A percentile compares a stretch with the other conserved stretches of the same genome.
phyloP scores from a whole-genome alignment of 2,329 filamentous ascomycete species.

The Talaromyces sp. region DNA sequence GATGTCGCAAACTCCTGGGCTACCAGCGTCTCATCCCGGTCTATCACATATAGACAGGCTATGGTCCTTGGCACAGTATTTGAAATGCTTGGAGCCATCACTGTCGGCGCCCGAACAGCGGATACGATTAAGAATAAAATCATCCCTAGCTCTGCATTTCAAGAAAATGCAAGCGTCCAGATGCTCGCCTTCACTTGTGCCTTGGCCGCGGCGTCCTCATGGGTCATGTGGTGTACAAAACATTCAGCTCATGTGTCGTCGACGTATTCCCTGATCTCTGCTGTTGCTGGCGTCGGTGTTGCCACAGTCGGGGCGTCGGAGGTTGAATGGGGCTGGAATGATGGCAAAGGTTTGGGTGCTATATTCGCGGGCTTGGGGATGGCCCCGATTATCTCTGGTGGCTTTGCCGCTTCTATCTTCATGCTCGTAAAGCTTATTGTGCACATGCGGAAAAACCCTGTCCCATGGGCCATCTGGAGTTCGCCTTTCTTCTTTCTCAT shows the following conservation, averaged over 20 bases:
- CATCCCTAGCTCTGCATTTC: constrained; percentile 58
- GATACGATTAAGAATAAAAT: constrained; percentile 78
- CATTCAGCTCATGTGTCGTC: constrained; percentile 70
- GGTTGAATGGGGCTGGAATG: constrained; percentile 67
- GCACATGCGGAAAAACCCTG: constrained; percentile 65
- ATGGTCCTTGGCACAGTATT: constrained; percentile 12
- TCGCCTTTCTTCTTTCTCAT: constrained; percentile 75
- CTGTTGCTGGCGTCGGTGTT: constrained; percentile 65
- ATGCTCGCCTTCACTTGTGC: constrained; percentile 65
- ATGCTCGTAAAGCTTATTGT: constrained; percentile 68
- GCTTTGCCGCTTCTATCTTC: constrained; percentile 66
- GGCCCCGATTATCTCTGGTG: constrained; percentile 63
- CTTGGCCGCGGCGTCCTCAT: constrained; percentile 60
- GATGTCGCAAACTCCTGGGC: constrained; percentile 84
- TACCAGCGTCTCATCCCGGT: constrained; percentile 75
- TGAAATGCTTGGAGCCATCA: constrained; percentile 36
- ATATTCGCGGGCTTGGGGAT: constrained; percentile 69
- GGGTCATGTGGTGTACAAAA: constrained; percentile 77
- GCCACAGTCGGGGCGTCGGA: constrained; percentile 58
- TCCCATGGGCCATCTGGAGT: constrained; percentile 67
- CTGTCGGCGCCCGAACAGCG: constrained; percentile 60
- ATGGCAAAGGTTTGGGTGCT: constrained; percentile 64
- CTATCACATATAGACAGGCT: constrained; percentile 26
- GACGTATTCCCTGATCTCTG: constrained; percentile 62
- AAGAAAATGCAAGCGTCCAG: constrained; percentile 60